Evolutionary conservation across 805 yeast species (phyloP).

Genomic region (Naumovozyma dairenensis): DNA sequence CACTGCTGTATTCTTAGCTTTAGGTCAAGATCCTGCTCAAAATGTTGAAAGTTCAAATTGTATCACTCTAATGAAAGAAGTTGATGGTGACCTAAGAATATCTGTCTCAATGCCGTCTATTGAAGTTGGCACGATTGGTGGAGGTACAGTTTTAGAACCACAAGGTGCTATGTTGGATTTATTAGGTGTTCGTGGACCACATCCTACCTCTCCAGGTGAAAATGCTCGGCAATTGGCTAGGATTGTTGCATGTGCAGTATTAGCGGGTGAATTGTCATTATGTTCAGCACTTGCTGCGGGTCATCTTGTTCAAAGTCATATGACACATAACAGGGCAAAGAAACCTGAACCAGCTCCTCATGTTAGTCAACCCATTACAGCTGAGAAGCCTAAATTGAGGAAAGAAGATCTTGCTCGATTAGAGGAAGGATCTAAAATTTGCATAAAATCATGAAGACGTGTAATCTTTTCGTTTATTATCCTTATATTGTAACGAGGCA

Average conservation of each 20-base stretch:
- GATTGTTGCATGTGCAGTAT: conserved; percentile 86
- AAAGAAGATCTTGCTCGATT: conserved; percentile 37
- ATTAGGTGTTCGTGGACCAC: conserved; percentile 93
- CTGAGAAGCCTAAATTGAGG: not conserved
- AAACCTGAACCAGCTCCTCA: conserved; percentile 26
- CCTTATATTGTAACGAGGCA: no score
- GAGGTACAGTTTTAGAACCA: conserved; percentile 96
- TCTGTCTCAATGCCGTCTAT: conserved; percentile 99
- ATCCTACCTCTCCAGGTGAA: conserved; percentile 84
- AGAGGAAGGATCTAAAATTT: conserved; percentile 63
- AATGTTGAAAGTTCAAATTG: conserved; percentile 96
- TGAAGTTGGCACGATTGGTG: conserved; percentile 98
- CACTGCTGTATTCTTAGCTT: conserved; percentile 87
- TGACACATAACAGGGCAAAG: conserved; percentile 82
- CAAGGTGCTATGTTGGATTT: conserved; percentile 94
- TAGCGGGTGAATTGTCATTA: conserved; percentile 91
- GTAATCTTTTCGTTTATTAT: no score
- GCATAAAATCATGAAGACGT: conserved; percentile 52
- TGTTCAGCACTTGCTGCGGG: conserved; percentile 98
- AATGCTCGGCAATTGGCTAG: conserved; percentile 91
- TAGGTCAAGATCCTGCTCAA: conserved; percentile 99
- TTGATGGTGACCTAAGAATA: conserved; percentile 71
- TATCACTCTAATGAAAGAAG: conserved; percentile 87
- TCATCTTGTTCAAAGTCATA: conserved; percentile 93
- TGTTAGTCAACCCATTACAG: not conserved